Conservation (phyloP, 2,329 filamentous ascomycete species). For the Fusarium sp. region DNA sequence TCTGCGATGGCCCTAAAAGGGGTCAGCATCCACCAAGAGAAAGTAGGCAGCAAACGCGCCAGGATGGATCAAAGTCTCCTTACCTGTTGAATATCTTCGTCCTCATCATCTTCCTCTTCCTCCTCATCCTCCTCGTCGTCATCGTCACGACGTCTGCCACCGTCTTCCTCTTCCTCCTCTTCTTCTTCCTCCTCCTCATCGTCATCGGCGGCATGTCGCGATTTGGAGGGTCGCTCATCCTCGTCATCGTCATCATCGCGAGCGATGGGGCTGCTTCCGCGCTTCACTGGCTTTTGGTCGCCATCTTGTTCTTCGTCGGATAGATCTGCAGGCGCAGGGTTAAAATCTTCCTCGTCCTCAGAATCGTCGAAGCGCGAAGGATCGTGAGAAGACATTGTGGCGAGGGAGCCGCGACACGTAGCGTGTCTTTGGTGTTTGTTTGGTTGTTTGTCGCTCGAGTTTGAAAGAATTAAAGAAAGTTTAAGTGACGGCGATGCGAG, state of each 20-base stretch:
- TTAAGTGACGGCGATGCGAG: not conserved
- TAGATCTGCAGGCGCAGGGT: constrained; percentile 77
- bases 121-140: constrained; percentile 68
- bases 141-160: constrained; percentile 50
- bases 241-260: constrained; percentile 53
- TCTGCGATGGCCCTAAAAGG: constrained; percentile 70
- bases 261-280: constrained; percentile 54
- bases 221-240: constrained; percentile 47
- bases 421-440: constrained; percentile 24
- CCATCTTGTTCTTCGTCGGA: constrained; percentile 70
- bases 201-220: constrained; percentile 55
- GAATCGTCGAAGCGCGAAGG: constrained; percentile 67
- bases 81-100: constrained; percentile 76
- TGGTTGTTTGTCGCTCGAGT: not conserved
- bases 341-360: constrained; percentile 89
- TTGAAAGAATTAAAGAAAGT: constrained; percentile 16
- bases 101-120: constrained; percentile 69
- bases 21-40: constrained; percentile 31
- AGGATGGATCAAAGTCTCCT: not conserved
- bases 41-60: constrained; percentile 4
- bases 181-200: constrained; percentile 54
- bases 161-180: constrained; percentile 51
- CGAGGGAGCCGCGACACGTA: constrained; percentile 34
- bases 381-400: constrained; percentile 60
- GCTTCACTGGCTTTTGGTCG: constrained; percentile 53